Conservation (phyloP, 2,329 filamentous ascomycete genomes). For the Eutypella sp. region DNA sequence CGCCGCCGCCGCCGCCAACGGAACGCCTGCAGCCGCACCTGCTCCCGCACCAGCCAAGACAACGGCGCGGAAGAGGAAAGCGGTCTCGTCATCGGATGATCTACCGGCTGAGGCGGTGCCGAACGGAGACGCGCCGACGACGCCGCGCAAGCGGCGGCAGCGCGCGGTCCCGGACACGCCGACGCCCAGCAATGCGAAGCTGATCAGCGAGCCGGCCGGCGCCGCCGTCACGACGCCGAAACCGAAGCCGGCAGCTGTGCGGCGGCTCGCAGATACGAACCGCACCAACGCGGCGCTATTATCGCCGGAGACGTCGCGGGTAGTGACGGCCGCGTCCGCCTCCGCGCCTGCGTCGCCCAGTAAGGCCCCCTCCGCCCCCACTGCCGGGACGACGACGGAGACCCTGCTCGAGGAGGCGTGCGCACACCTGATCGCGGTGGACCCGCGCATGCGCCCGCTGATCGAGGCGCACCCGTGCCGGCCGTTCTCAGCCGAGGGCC, state of each 20-base stretch:
- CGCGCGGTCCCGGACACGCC: conserved; percentile 37
- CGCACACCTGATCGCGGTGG: conserved; percentile 66
- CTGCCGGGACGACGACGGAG: conserved; percentile 53
- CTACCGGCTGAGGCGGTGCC: conserved; percentile 5
- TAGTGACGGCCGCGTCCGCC: conserved; percentile 50
- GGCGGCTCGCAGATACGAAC: conserved; percentile 58
- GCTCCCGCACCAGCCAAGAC: conserved; percentile 26
- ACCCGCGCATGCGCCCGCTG: conserved; percentile 65
- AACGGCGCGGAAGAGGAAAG: conserved; percentile 23
- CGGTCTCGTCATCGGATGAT: conserved; percentile 3
- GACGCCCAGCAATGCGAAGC: conserved; percentile 38
- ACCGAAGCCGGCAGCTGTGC: conserved; percentile 36
- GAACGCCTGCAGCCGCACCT: conserved; percentile 15
- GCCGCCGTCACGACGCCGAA: conserved; percentile 27
- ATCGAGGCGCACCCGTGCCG: conserved; percentile 72
- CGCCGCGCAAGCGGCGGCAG: conserved; percentile 26
- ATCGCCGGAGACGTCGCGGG: conserved; percentile 64
- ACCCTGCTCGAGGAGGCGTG: conserved; percentile 72
- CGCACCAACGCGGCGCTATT: conserved; percentile 65
- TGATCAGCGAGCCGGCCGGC: conserved; percentile 31
- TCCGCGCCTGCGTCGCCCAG: conserved; percentile 42
- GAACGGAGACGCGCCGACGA: conserved; percentile 15
- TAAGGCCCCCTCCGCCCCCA: conserved; percentile 34
- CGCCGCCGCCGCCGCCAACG: conserved; percentile 14
- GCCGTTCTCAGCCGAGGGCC: conserved; percentile 73